Evolutionary conservation across 176 grass and related monocot species (phyloP), one percentile per base, ranked within the genome.

Genomic region (Juncus inflexus): DNA sequence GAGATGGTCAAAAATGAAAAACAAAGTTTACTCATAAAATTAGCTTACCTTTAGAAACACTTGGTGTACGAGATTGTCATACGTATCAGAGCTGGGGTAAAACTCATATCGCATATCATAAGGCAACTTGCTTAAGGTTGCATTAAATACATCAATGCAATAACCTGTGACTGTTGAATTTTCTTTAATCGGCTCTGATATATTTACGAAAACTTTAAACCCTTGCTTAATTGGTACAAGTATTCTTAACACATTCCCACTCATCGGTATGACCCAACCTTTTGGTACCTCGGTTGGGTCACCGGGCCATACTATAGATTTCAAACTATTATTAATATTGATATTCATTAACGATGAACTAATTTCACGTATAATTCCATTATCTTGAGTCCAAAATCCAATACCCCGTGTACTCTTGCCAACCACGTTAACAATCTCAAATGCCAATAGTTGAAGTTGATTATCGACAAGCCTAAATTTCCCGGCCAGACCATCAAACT

Each of bases 101-200:
- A 74, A 95, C 41, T 7, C 3, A 64, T 83, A 86, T 0, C 0
- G 9, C 58, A 95, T 60, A 1, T 64, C 60, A 14, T 90, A 90
- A 0, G 90, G 43, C 42, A 95, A 54, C 0, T 45, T 47, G 35
- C 37, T 2, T 62, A 90, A 79, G 55, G 81, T 78, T 10, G 47
- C 80, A 5, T 78, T 28, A 75, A 95, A 95, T 12, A 95, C 73
- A 7, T 90, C 80, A 58, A 95, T 87, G 80, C 86, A 90, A 62
- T 74, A 90, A n/a, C 90, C 90, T 0, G 78, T 77, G 52, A 86
- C 35, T 19, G 50, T 74, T 2, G 7, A 3, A n/a, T 42, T 10
- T 4, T 53, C 42, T 12, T 55, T 56, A 0, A 11, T 15, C 3
- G 3, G 36, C 55, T 36, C 66, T 9, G 66, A 6, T 43, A 81